Conservation (phyloP, 768 basidiomycete species). For the Leccinum sublutescens region DNA sequence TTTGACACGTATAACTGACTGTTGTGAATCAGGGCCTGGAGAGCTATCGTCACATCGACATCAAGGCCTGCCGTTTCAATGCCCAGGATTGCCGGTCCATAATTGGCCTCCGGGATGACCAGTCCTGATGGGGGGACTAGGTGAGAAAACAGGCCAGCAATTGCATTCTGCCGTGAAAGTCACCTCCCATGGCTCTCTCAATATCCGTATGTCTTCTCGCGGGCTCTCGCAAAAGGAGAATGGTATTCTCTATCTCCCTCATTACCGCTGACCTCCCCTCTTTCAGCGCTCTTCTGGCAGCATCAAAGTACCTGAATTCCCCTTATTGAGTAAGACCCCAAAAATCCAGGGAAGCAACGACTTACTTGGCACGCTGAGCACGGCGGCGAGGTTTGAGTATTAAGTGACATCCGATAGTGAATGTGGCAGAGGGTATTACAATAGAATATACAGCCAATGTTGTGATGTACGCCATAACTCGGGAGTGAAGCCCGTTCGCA, state of each 20-base stretch:
- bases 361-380: conserved; percentile 52
- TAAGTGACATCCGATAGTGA: conserved; percentile 55
- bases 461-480: conserved; percentile 28
- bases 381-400: conserved; percentile 55
- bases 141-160: conserved; percentile 15
- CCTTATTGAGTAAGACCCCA: conserved; percentile 15
- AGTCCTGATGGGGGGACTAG: conserved; percentile 48
- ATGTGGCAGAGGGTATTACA: conserved; percentile 53
- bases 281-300: conserved; percentile 57
- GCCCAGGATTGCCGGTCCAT: conserved; percentile 56
- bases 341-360: conserved; percentile 9
- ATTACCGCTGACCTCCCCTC: conserved; percentile 64
- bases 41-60: conserved; percentile 75
- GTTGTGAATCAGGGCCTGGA: conserved; percentile 78
- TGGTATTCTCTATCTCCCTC: conserved; percentile 62
- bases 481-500: conserved; percentile 39
- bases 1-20: conserved; percentile 78
- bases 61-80: conserved; percentile 53
- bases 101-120: conserved; percentile 71
- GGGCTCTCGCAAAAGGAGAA: conserved; percentile 61
- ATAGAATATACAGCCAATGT: conserved; percentile 49
- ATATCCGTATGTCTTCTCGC: conserved; percentile 60
- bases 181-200: conserved; percentile 70
- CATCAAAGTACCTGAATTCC: conserved; percentile 57
- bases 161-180: conserved; percentile 14